Conservation (phyloP, 108 stramenopile species). For the Nannochloropsis granulata region DNA sequence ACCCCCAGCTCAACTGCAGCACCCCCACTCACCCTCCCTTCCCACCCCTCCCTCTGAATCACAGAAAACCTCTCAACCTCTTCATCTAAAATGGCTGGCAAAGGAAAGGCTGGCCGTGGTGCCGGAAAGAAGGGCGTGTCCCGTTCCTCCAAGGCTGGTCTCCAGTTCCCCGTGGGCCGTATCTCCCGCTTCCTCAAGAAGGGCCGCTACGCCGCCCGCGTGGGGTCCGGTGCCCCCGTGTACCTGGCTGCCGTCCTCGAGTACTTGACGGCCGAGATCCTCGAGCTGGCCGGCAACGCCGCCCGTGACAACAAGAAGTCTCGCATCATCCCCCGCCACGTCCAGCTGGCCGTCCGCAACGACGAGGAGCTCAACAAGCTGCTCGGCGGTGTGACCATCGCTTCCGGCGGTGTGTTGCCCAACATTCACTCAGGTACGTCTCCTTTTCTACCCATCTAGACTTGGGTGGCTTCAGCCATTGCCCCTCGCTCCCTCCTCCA, state of each 20-base stretch:
- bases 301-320: constrained; percentile 42
- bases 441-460: background rate
- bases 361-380: constrained; percentile 48
- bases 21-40: too few species aligned
- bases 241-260: constrained; percentile 85
- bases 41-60: background rate
- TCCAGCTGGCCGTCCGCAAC: constrained; percentile 41
- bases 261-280: constrained; percentile 47
- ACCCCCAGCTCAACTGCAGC: too few species aligned
- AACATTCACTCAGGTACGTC: constrained; percentile 68
- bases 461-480: background rate
- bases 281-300: constrained; percentile 43
- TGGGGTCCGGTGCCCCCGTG: constrained; percentile 72
- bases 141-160: constrained; percentile 73
- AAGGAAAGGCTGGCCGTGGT: background rate
- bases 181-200: constrained; percentile 84
- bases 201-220: constrained; percentile 76
- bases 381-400: constrained; percentile 62
- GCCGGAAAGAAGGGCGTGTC: too few species aligned
- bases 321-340: constrained; percentile 38
- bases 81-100: background rate
- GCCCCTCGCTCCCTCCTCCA: background rate
- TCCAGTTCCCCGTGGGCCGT: constrained; percentile 95
- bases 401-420: constrained; percentile 82
- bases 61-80: background rate